Base-by-base conservation (phyloP, 441 rosid genomes). In the Mallotus repandus region DNA sequence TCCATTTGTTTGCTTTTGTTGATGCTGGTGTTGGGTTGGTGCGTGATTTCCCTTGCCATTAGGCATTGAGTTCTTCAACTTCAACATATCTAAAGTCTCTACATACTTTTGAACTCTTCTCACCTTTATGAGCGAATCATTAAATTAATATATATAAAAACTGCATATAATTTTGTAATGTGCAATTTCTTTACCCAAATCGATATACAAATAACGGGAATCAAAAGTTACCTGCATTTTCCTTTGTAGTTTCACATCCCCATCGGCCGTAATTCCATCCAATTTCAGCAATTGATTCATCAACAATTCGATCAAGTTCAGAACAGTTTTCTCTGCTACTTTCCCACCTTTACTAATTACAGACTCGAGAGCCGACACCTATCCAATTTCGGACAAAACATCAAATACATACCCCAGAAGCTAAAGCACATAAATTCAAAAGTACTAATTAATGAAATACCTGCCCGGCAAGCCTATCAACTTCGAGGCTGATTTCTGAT, bases 231-330 rank as follows among this genome's bases (percentile, higher is more conserved):
- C 99, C 96, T 90, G 99, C 91, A 89, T 84, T 83, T 95, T 95
- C 79, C 98, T 91, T 72, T 93, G 97, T 77, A 93, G 72, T 83
- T 95, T 95, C 9, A 82, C 92, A 83, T 95, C 98, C 38, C 98
- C 99, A 74, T 91, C 97, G 4, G 77, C 97, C 71, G 78, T 78
- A 73, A 95, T 91, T 57, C 89, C 96, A 80, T 95, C 99, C 66
- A 95, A 74, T 76, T 90, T 95, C 29, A 93, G 91, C 84, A 95
- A 74, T 71, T 93, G 96, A 74, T 95, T 95, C 99, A 95, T 95
- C 88, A 93, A 78, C 82, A 86, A 63, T 79, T 95, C 99, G 4
- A 84, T 86, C 68, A 88, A 80, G 68, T 82, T 82, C 58, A 89
- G 80, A 77, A 95, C 81, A 66, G 86, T 84, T 78, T 88, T 88